These are phyloP conservation scores for Penicillium ucsense DNA, from an alignment of 495 filamentous ascomycete genomes.

Conservation along the genomic window DNA sequence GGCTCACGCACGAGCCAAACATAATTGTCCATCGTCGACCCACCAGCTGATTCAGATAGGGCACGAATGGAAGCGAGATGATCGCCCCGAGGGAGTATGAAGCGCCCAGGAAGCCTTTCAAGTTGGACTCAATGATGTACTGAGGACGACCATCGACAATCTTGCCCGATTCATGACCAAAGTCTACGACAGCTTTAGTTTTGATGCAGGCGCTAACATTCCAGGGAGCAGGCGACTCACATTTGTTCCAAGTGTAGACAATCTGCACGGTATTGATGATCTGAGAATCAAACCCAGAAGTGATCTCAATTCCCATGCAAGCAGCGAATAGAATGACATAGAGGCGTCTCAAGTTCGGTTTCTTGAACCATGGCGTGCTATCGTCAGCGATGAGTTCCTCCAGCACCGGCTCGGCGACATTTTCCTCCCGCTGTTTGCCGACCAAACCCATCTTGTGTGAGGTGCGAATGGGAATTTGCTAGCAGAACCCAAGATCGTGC, in stretches of 20 bases:
- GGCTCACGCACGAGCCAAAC: constrained; percentile 48
- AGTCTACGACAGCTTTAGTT: constrained; percentile 16
- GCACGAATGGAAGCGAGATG: constrained; percentile 49
- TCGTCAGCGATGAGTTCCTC: constrained; percentile 14
- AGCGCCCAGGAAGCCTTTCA: constrained; percentile 20
- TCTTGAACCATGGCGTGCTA: constrained; percentile 46
- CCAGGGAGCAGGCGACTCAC: constrained; percentile 22
- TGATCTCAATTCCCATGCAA: constrained; percentile 62
- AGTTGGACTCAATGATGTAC: constrained; percentile 13
- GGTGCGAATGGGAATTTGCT: no score
- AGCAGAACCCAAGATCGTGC: no score
- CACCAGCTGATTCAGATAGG: constrained; percentile 43
- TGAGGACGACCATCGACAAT: constrained; percentile 8
- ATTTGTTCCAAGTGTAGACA: constrained; percentile 45
- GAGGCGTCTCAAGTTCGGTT: constrained; percentile 48
- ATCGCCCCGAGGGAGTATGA: constrained; percentile 37
- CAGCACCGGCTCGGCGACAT: constrained; percentile 22
- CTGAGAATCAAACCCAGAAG: constrained; percentile 61
- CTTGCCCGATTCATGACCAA: constrained; percentile 21
- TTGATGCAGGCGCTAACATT: background rate
- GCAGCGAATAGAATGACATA: constrained; percentile 57
- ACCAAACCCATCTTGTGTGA: constrained; percentile 13
- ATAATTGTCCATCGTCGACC: constrained; percentile 51
- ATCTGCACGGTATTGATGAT: constrained; percentile 63
- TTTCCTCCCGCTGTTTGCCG: constrained; percentile 20